A percentile compares a stretch with the other conserved stretches of the same genome.
Conservation (phyloP, 176 grass and related monocot genomes). For the Carex pumila region DNA sequence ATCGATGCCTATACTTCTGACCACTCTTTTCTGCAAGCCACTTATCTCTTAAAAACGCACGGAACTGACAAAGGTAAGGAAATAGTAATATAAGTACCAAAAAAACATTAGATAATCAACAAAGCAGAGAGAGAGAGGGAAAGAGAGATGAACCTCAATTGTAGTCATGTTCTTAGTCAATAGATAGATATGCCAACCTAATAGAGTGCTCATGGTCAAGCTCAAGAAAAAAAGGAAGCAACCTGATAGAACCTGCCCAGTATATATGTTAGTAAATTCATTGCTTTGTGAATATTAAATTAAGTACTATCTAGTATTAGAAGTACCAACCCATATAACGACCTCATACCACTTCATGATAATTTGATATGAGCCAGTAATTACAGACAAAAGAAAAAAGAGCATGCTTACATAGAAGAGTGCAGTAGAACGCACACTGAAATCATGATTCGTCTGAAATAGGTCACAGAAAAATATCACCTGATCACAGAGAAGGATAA, state of each 20-base stretch:
- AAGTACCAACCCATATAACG: neutral
- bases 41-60: conserved; percentile 54
- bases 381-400: neutral
- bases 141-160: conserved; percentile 60
- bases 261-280: neutral
- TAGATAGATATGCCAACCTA: conserved; percentile 94
- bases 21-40: conserved; percentile 97
- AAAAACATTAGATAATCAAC: conserved; percentile 2
- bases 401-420: conserved; percentile 65
- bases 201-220: conserved; percentile 63
- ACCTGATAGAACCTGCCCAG: conserved; percentile 49
- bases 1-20: conserved; percentile 67
- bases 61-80: conserved; percentile 6
- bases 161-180: conserved; percentile 83
- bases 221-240: conserved; percentile 49
- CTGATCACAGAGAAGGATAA: conserved; percentile 21
- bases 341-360: neutral
- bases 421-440: conserved; percentile 36
- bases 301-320: conserved; percentile 5
- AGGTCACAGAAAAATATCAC: conserved; percentile 63
- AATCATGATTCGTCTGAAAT: conserved; percentile 56
- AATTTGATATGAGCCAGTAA: neutral
- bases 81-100: neutral
- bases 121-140: neutral
- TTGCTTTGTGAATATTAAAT: neutral